A percentile compares a stretch with the other conserved stretches of the same genome.
Evolutionary conservation across 1,284 basidiomycete species (phyloP).

Genomic region (Wallemia hederae): DNA sequence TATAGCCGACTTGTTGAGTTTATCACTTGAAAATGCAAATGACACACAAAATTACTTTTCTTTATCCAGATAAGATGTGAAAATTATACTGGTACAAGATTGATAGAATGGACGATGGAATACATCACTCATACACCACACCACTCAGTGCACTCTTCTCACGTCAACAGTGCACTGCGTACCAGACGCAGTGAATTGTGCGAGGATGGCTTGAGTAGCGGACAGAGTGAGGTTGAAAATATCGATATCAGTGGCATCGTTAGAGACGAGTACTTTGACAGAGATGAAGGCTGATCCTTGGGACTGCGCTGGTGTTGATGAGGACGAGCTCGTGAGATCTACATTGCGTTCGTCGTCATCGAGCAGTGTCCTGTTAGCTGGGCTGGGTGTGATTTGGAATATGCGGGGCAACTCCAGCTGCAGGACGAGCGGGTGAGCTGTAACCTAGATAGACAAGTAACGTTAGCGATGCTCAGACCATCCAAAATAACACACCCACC

Average conservation of each 20-base stretch:
- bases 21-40: no score
- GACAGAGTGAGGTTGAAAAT: background rate
- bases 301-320: background rate
- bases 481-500: slow-evolving; percentile 9
- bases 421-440: slow-evolving; percentile 42
- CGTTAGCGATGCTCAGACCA: background rate
- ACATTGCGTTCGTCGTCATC: background rate
- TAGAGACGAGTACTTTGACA: background rate
- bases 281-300: slow-evolving; percentile 1
- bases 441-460: slow-evolving; percentile 23
- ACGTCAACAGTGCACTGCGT: background rate
- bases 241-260: background rate
- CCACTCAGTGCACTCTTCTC: background rate
- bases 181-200: background rate
- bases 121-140: no score
- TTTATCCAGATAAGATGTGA: no score
- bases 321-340: slow-evolving; percentile 1
- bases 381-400: slow-evolving; percentile 42
- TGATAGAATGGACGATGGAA: no score
- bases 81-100: no score
- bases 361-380: slow-evolving; percentile 7
- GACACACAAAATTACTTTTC: no score
- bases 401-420: slow-evolving; percentile 53
- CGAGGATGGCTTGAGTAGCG: background rate
- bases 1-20: no score